These are phyloP conservation scores for Dalbergia oliveri DNA, from an alignment of 306 rosid species.

Conservation along the genomic window DNA sequence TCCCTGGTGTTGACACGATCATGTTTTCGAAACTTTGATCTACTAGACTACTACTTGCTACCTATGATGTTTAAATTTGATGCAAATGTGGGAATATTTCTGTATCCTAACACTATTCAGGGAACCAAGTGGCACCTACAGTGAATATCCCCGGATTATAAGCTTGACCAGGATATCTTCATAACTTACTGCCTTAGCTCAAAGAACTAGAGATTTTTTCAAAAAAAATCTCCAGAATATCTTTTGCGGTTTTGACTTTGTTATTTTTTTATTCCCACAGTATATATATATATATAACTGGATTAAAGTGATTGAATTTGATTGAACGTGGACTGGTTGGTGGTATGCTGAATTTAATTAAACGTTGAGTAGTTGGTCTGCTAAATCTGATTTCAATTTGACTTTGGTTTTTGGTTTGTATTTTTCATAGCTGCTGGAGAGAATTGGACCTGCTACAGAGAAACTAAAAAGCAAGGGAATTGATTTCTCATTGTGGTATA, in stretches of 20 bases:
- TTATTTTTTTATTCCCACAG: no score
- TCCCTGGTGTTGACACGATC: neutral
- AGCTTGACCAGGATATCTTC: neutral
- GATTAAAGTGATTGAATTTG: neutral
- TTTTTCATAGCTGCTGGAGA: slow-evolving; percentile 77
- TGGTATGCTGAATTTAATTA: neutral
- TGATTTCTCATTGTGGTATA: slow-evolving; percentile 88
- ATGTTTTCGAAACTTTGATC: neutral
- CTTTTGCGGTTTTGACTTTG: neutral
- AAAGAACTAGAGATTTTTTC: neutral
- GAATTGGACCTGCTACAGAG: slow-evolving; percentile 88
- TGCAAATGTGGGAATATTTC: neutral
- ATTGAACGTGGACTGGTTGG: neutral
- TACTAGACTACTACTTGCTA: neutral
- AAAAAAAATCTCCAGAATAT: no score
- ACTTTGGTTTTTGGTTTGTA: neutral
- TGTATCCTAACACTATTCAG: neutral
- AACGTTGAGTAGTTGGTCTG: neutral
- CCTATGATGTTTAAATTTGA: neutral
- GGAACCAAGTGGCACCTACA: neutral
- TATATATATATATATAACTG: no score
- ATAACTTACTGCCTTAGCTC: neutral
- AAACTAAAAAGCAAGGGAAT: slow-evolving; percentile 70
- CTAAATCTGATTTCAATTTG: neutral
- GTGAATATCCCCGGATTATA: neutral